These are phyloP conservation scores for Desmodesmus armatus DNA, from an alignment of 139 green algal genomes.

Conservation along the genomic window DNA sequence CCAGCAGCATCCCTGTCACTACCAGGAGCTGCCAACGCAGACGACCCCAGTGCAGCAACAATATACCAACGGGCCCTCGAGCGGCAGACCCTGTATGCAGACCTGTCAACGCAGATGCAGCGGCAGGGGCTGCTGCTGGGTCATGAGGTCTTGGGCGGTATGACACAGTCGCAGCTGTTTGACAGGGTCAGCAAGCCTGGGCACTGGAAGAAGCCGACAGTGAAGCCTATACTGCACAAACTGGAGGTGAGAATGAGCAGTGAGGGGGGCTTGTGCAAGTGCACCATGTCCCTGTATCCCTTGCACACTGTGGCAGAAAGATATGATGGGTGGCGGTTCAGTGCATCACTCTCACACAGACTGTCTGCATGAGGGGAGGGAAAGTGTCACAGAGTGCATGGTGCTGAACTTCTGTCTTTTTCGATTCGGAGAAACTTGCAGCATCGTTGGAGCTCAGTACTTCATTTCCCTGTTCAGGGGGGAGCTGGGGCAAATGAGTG, in stretches of 20 bases:
- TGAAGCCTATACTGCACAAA: not conserved
- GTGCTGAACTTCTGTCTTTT: not conserved
- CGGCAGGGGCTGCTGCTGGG: slow-evolving; percentile 52
- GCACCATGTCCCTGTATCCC: no score
- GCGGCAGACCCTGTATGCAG: slow-evolving; percentile 42
- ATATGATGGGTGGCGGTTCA: no score
- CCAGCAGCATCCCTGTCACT: not conserved
- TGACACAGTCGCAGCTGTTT: slow-evolving; percentile 61
- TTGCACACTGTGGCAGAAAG: no score
- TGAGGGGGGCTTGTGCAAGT: not conserved
- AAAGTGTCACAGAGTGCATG: not conserved
- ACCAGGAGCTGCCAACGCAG: not conserved
- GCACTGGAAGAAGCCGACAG: not conserved
- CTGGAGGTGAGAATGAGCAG: not conserved
- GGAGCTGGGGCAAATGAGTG: not conserved
- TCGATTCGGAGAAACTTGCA: no score
- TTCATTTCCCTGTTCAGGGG: no score
- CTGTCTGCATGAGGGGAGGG: no score
- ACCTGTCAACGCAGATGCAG: slow-evolving; percentile 51
- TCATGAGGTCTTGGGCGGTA: slow-evolving; percentile 56
- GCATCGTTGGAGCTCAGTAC: no score
- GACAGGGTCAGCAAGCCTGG: not conserved
- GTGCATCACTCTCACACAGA: no score
- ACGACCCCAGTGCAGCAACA: not conserved
- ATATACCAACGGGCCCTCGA: not conserved